These are phyloP conservation scores for Colletotrichum gloeosporioides DNA, from an alignment of 2,329 filamentous ascomycete species.

Conservation along the genomic window DNA sequence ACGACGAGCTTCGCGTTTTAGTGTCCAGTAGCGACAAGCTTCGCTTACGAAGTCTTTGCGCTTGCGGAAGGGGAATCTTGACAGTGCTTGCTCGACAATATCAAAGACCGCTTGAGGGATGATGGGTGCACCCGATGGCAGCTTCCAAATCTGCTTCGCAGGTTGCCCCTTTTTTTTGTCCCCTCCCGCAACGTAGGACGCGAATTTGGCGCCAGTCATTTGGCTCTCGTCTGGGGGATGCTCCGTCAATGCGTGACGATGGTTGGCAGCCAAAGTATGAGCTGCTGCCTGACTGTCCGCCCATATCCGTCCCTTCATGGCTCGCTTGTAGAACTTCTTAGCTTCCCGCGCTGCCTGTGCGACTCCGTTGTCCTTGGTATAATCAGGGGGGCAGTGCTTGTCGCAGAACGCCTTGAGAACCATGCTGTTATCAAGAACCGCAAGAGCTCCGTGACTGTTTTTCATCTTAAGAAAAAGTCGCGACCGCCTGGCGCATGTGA, in stretches of 20 bases:
- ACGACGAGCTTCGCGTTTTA: conserved; percentile 91
- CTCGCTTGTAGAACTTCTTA: conserved; percentile 86
- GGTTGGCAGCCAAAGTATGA: conserved; percentile 77
- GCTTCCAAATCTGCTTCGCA: conserved; percentile 80
- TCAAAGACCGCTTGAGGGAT: conserved; percentile 90
- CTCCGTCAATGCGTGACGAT: conserved; percentile 66
- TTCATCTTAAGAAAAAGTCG: conserved; percentile 96
- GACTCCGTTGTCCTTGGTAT: conserved; percentile 85
- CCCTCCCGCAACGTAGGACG: conserved; percentile 64
- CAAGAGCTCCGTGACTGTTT: conserved; percentile 79
- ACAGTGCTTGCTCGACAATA: conserved; percentile 81
- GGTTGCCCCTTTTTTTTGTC: conserved; percentile 77
- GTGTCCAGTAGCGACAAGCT: conserved; percentile 95
- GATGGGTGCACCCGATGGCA: conserved; percentile 93
- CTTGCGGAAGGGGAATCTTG: conserved; percentile 80
- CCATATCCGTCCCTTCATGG: conserved; percentile 90
- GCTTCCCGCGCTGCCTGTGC: conserved; percentile 81
- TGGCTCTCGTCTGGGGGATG: conserved; percentile 83
- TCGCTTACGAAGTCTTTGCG: conserved; percentile 93
- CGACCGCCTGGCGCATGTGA: conserved; percentile 90
- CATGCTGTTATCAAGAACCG: conserved; percentile 78
- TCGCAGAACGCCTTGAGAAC: conserved; percentile 95
- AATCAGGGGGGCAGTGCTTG: conserved; percentile 90
- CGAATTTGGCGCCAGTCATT: conserved; percentile 82
- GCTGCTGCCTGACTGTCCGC: conserved; percentile 88